These are phyloP conservation scores for Sporothrix brasiliensis DNA, from an alignment of 2,329 filamentous ascomycete species.

Conservation along the genomic window DNA sequence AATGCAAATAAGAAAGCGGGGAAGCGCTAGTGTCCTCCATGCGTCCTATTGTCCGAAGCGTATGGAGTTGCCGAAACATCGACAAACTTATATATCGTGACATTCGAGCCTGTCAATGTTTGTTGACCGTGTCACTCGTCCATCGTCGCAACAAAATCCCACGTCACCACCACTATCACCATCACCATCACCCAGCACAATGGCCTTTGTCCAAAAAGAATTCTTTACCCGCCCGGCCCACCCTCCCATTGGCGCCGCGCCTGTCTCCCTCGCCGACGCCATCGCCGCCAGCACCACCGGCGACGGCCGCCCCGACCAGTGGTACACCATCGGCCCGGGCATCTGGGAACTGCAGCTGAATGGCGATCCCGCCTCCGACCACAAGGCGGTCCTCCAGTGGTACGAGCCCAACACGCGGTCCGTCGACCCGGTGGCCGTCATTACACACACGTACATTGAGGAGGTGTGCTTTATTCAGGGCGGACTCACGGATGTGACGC, in stretches of 20 bases:
- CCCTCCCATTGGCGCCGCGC: constrained; percentile 5
- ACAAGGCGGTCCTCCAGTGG: constrained; percentile 25
- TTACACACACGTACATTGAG: constrained; percentile 28
- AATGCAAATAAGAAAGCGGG: constrained; percentile 7
- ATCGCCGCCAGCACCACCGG: background rate
- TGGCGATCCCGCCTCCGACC: constrained; percentile 15
- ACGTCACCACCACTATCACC: background rate
- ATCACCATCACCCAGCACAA: background rate
- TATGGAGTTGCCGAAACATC: background rate
- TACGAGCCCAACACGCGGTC: constrained; percentile 21
- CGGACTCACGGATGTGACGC: constrained; percentile 17
- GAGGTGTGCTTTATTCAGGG: constrained; percentile 25
- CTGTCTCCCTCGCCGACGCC: background rate
- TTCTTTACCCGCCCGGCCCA: constrained; percentile 14
- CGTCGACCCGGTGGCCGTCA: constrained; percentile 10
- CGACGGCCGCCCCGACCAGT: constrained; percentile 17
- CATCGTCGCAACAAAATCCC: background rate
- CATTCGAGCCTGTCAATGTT: background rate
- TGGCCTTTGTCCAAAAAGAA: constrained; percentile 19
- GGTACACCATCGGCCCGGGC: constrained; percentile 28
- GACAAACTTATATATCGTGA: constrained; percentile 14
- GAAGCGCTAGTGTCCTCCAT: background rate
- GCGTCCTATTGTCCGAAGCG: background rate
- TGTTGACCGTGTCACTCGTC: background rate
- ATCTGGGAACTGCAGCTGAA: constrained; percentile 28